Evolutionary conservation across 345 rosid genomes (phyloP), one percentile per base, ranked within the genome.

Genomic region (Acer campestre): DNA sequence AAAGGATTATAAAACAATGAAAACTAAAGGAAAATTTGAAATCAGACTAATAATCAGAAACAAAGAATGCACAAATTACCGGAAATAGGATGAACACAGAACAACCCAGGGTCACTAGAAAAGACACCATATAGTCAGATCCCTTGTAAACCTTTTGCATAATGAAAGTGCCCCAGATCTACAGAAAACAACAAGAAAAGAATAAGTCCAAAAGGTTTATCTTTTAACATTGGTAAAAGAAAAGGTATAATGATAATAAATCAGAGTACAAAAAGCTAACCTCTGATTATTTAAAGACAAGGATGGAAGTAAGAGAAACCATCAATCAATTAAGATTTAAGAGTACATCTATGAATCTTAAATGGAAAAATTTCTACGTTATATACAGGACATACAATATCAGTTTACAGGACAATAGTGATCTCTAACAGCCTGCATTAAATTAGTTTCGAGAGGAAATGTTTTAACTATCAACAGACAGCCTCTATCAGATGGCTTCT

Each of bases 131-230:
- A 89, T 95, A 93, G 85, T 95, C 98, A 62, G 84, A 87, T 38
- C 94, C 97, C 75, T 81, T 92, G 75, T 93, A 95, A 85, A 68
- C 91, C 82, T 95, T 95, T 85, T 94, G 98, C 99, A 95, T 93
- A 10, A 93, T 95, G 70, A 90, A 79, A 74, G 95, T 92, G 29
- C 98, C 97, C 98, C 99, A 93, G 40, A 90, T 84, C 97, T 92
- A 82, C 29, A 63, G 48, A 53, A 55, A 68, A 68, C 64, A 46
- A 75, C 3, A 31, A 70, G 10, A 46, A 23, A 23, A 51, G 44
- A 66, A 56, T 46, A 22, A 53, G 10, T 49, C 8, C 16, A 61
- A 58, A 49, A 29, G 56, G 40, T 42, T 51, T 56, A 44, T 59
- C 75, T 25, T 40, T 48, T 51, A 27, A 70, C 27, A 67, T 23